Base-by-base conservation (phyloP, 306 rosid species). In the Lablab purpureus region DNA sequence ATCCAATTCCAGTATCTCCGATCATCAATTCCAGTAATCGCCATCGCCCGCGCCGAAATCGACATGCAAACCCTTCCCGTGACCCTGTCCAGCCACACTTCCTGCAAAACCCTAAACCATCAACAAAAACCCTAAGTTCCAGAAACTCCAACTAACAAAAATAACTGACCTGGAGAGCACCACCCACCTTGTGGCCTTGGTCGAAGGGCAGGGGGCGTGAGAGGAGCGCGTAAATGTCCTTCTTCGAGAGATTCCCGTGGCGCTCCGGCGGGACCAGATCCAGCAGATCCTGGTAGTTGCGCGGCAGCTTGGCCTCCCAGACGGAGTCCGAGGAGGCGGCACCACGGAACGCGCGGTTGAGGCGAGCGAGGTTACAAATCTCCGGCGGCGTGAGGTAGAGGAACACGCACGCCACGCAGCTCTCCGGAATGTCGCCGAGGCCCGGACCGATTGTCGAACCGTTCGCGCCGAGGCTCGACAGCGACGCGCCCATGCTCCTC, bases 1-100 rank as follows among this genome's bases (percentile, higher is more conserved):
- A 94, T 37, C 98, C 97, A 94, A 75, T 83, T 94, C 98, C 98
- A 94, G 82, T 94, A 94, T 78, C 98, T 90, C 32, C 98, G 79
- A 32, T 87, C 88, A 45, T 94, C 98, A 36, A 94, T 94, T 70
- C 98, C 98, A 7, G 97, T 94, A 63, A 94, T 90, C 2, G 85
- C 75, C 98, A 94, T 67, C 2, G 84, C 98, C 83, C 59, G 90
- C 0, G 97, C 92, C 6, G 97, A 94, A 50, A 94, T 85, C 18
- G 93, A 85, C 90, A 92, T 25, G 63, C 89, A 86, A 76, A 86
- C 85, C 67, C 72, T 85, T 64, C 97, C 97, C 0, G 97, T 88
- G 65, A 88, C 89, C 76, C 89, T 84, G 76, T 94, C 98, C 68
- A 94, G 76, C 97, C 98, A 94, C 47, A 87, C 84, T 58, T 90